Conservation (phyloP, 192 early-diverging fungal genomes). For the Rhizophagus clarus region DNA sequence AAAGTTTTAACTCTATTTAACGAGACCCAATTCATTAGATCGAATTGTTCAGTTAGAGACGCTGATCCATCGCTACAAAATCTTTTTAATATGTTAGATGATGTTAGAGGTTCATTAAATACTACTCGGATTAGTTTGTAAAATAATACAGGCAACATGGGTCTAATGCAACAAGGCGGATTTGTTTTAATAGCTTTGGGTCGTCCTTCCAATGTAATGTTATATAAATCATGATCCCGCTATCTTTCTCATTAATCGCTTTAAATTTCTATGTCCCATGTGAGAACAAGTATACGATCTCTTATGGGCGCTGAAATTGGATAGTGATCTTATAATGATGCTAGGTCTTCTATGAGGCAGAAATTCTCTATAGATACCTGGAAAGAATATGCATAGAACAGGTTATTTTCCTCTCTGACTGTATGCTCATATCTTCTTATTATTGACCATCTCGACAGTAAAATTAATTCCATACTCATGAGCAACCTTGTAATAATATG, state of each 20-base stretch:
- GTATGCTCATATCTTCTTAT: not conserved
- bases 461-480: conserved; percentile 1
- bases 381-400: conserved; percentile 8
- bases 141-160: no score
- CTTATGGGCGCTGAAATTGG: not conserved
- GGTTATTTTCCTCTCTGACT: not conserved
- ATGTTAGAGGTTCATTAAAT: no score
- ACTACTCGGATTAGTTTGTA: no score
- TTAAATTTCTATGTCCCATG: conserved; percentile 6
- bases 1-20: no score
- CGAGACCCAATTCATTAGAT: no score
- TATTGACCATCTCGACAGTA: not conserved
- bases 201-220: conserved; percentile 13
- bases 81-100: no score
- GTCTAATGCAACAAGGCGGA: not conserved
- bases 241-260: not conserved
- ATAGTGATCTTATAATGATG: not conserved
- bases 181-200: not conserved
- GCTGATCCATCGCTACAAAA: no score
- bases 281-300: not conserved
- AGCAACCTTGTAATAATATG: conserved; percentile 1
- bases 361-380: conserved; percentile 13
- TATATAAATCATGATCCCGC: not conserved
- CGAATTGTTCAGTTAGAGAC: no score
- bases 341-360: not conserved